phyloP scores from a whole-genome alignment of 805 yeast species.

The Suhomyces sp. region DNA sequence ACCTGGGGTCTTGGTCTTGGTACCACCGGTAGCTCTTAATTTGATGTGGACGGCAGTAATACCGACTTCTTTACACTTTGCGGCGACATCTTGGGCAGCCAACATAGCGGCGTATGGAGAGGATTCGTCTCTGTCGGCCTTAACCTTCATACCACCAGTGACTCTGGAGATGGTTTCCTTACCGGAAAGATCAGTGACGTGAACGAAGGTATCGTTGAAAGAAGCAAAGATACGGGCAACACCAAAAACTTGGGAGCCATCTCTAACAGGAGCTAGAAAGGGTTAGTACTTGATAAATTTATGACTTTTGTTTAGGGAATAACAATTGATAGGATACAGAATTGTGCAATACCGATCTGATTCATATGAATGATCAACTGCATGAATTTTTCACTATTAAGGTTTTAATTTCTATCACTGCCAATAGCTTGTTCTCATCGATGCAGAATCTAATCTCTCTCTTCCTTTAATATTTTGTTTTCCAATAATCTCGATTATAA shows the following conservation, averaged over 20 bases:
- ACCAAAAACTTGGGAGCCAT: slow-evolving; percentile 97
- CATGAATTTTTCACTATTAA: no score
- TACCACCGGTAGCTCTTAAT: slow-evolving; percentile 99
- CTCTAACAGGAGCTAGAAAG: slow-evolving; percentile 62
- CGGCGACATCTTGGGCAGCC: slow-evolving; percentile 99
- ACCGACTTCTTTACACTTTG: slow-evolving; percentile 98
- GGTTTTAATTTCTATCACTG: no score
- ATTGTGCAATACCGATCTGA: no score
- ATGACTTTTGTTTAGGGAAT: no score
- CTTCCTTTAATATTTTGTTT: no score
- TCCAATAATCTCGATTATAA: no score
- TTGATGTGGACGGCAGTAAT: slow-evolving; percentile 99
- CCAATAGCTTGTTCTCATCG: no score
- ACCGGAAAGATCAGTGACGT: slow-evolving; percentile 98
- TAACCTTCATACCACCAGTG: slow-evolving; percentile 99
- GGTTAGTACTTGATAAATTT: no score
- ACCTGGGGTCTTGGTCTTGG: slow-evolving; percentile 99
- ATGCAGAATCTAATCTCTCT: no score
- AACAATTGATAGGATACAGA: no score
- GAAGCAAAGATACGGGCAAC: slow-evolving; percentile 99
- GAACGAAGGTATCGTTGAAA: slow-evolving; percentile 99
- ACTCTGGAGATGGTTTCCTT: slow-evolving; percentile 99
- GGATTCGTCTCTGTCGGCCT: slow-evolving; percentile 99
- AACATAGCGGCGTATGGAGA: slow-evolving; percentile 99
- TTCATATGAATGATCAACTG: no score